These are phyloP conservation scores for Eucalyptus regnans DNA, from an alignment of 345 rosid species.

Conservation along the genomic window DNA sequence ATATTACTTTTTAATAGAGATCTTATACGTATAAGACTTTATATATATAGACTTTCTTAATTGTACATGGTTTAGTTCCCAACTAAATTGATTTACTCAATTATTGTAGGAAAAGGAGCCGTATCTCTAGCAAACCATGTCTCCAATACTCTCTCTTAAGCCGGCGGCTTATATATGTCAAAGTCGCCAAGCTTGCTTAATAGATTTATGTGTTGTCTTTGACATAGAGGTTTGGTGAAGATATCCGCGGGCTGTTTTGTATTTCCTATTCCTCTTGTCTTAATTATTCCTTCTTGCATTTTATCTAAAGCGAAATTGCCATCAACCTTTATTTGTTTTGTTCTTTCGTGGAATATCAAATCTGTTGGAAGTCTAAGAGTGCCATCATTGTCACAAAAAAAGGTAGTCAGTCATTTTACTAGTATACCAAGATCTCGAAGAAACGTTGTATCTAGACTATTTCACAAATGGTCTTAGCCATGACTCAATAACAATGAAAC, in stretches of 20 bases:
- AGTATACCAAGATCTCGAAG: too few relatives aligned
- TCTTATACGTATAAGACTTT: background rate
- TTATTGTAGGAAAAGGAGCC: background rate
- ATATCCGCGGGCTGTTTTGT: background rate
- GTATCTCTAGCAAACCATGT: background rate
- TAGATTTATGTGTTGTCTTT: too few relatives aligned
- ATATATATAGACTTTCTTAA: background rate
- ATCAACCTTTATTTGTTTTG: background rate
- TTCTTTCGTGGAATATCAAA: too few relatives aligned
- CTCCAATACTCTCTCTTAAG: background rate
- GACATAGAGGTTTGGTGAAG: background rate
- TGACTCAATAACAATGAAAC: too few relatives aligned
- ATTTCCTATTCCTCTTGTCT: background rate
- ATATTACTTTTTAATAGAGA: background rate
- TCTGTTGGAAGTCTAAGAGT: background rate
- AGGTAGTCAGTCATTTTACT: too few relatives aligned
- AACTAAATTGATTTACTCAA: background rate
- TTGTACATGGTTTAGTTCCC: background rate
- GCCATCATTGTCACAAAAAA: background rate
- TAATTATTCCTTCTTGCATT: background rate
- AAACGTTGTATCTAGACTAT: too few relatives aligned
- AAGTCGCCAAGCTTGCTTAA: background rate
- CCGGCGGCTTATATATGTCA: background rate
- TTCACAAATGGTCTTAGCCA: too few relatives aligned
- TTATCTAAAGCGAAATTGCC: background rate